phyloP scores from a whole-genome alignment of 129 eudicot genomes.

The Smallanthus sonchifolius region DNA sequence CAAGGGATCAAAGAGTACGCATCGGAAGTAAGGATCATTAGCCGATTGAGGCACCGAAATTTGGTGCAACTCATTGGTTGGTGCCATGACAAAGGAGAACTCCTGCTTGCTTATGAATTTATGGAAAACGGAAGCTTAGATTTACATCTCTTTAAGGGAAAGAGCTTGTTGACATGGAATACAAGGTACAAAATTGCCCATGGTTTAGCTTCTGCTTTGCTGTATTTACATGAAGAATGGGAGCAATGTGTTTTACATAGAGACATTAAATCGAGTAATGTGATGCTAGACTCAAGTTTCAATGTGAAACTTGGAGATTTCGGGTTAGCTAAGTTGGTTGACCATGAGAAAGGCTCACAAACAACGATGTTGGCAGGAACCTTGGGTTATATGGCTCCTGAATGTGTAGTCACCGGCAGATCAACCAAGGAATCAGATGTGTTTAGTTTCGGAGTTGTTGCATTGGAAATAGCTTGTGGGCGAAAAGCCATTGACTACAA shows the following conservation, averaged over 20 bases:
- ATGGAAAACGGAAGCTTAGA: neutral
- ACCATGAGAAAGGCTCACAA: neutral
- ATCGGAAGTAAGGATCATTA: neutral
- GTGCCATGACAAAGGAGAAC: neutral
- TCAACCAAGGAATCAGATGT: neutral
- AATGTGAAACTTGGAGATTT: constrained; percentile 46
- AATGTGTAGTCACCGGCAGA: neutral
- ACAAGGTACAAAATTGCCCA: neutral
- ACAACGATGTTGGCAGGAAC: neutral
- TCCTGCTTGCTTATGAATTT: neutral
- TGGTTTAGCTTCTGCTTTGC: neutral
- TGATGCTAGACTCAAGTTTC: constrained; percentile 43
- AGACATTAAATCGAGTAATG: constrained; percentile 44
- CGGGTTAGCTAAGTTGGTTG: neutral
- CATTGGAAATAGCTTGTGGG: neutral
- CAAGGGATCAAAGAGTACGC: neutral
- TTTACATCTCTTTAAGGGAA: neutral
- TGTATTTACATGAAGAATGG: neutral
- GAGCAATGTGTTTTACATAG: constrained; percentile 35
- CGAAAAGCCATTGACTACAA: neutral
- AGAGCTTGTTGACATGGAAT: neutral
- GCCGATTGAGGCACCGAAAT: neutral
- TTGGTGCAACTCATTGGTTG: neutral
- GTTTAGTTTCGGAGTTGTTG: neutral
- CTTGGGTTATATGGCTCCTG: neutral